A percentile compares a stretch with the other conserved stretches of the same genome.
Conservation (phyloP, 345 rosid species). For the Citrus trifoliata region DNA sequence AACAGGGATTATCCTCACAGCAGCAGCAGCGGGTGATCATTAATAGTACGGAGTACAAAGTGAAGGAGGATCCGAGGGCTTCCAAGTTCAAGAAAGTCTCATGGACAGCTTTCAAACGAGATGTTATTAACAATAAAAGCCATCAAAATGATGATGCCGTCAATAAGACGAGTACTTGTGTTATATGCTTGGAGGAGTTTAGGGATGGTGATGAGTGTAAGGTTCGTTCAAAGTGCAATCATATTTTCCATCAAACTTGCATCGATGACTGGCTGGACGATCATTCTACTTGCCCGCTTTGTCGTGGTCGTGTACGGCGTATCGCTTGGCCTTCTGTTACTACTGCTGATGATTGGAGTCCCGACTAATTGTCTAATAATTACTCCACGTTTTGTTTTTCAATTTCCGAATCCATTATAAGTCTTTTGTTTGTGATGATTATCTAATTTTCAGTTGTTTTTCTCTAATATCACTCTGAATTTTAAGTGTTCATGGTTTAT, state of each 20-base stretch:
- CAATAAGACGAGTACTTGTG: not conserved
- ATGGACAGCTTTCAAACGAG: not conserved
- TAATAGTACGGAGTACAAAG: not conserved
- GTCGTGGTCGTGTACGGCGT: not conserved
- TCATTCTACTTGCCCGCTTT: not conserved
- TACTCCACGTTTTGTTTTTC: no score
- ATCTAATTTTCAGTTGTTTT: no score
- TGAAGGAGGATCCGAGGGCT: not conserved
- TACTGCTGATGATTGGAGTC: not conserved
- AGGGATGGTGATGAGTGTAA: not conserved
- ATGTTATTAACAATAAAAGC: not conserved
- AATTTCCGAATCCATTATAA: no score
- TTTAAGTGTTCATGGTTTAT: no score
- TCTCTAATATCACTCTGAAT: no score
- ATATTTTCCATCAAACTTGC: constrained; percentile 1
- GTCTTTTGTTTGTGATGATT: no score
- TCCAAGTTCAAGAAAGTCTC: not conserved
- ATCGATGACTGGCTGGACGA: not conserved
- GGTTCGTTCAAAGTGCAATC: constrained; percentile 8
- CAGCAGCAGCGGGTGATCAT: not conserved
- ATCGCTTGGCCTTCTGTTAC: not conserved
- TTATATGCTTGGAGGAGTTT: not conserved
- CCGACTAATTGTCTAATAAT: not conserved
- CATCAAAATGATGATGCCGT: not conserved
- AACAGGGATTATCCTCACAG: not conserved